phyloP scores from a whole-genome alignment of 2,329 filamentous ascomycete genomes.

The Aureobasidium sp. region DNA sequence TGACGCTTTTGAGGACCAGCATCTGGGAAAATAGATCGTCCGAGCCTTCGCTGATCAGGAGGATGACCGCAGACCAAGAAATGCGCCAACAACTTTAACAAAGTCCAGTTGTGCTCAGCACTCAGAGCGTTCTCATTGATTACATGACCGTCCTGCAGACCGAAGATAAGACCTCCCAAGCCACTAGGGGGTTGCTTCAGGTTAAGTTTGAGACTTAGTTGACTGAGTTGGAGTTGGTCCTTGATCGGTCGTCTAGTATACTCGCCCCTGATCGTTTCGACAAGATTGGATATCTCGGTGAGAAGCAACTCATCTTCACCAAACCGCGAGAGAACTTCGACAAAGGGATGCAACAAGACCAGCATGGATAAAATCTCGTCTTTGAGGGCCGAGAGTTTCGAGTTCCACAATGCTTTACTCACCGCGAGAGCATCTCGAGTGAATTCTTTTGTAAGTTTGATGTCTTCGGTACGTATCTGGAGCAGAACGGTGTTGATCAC shows the following conservation, averaged over 20 bases:
- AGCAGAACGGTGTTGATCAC: slow-evolving; percentile 64
- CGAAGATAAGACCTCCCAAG: slow-evolving; percentile 23
- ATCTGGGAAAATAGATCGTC: neutral
- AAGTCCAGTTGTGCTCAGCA: slow-evolving; percentile 28
- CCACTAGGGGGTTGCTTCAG: slow-evolving; percentile 27
- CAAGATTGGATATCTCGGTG: slow-evolving; percentile 52
- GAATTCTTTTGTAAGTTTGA: slow-evolving; percentile 52
- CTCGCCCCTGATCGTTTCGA: slow-evolving; percentile 66
- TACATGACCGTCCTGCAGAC: slow-evolving; percentile 24
- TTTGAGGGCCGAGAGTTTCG: slow-evolving; percentile 57
- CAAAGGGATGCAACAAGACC: slow-evolving; percentile 46
- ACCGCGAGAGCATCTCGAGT: slow-evolving; percentile 59
- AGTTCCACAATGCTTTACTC: slow-evolving; percentile 68
- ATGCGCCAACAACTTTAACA: slow-evolving; percentile 32
- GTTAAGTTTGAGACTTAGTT: slow-evolving; percentile 44
- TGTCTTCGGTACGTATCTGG: slow-evolving; percentile 59
- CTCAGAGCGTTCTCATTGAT: slow-evolving; percentile 14
- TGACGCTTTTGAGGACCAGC: slow-evolving; percentile 8
- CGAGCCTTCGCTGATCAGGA: neutral
- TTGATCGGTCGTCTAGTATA: slow-evolving; percentile 65
- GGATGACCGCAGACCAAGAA: slow-evolving; percentile 17
- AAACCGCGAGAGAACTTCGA: slow-evolving; percentile 27
- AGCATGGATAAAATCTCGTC: slow-evolving; percentile 69
- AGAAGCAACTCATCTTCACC: slow-evolving; percentile 18
- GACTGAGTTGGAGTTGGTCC: slow-evolving; percentile 68